These are phyloP conservation scores for Geotrichum restrictum DNA, from an alignment of 1,139 yeast species.

Conservation along the genomic window DNA sequence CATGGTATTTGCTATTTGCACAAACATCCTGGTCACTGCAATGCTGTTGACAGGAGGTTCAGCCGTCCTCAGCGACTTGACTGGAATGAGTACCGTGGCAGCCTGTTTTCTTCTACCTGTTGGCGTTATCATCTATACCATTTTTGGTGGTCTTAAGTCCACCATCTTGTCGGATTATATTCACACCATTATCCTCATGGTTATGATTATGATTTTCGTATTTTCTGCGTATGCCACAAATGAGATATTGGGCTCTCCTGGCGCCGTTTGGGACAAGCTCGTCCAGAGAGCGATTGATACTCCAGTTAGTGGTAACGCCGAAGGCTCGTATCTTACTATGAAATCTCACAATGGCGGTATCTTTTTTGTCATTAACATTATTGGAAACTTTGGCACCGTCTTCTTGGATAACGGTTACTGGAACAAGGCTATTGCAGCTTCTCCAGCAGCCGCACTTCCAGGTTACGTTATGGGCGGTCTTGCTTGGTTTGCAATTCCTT, in stretches of 20 bases:
- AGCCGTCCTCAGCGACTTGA: slow-evolving; percentile 67
- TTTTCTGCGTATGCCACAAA: slow-evolving; percentile 49
- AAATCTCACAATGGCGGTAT: slow-evolving; percentile 70
- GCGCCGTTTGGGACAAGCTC: slow-evolving; percentile 66
- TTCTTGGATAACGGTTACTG: slow-evolving; percentile 87
- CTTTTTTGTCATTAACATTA: slow-evolving; percentile 75
- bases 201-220: slow-evolving; percentile 39
- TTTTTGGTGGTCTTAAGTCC: slow-evolving; percentile 87
- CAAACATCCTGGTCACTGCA: slow-evolving; percentile 81
- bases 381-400: slow-evolving; percentile 87
- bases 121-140: slow-evolving; percentile 76
- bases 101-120: slow-evolving; percentile 76
- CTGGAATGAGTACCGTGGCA: slow-evolving; percentile 81
- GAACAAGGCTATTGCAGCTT: slow-evolving; percentile 78
- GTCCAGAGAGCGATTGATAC: slow-evolving; percentile 52
- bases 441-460: slow-evolving; percentile 81
- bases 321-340: slow-evolving; percentile 75
- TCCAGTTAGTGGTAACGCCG: slow-evolving; percentile 70
- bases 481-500: slow-evolving; percentile 89
- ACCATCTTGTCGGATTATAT: slow-evolving; percentile 84
- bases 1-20: slow-evolving; percentile 76
- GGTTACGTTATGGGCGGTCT: slow-evolving; percentile 89
- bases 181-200: slow-evolving; percentile 55
- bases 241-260: slow-evolving; percentile 69
- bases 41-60: slow-evolving; percentile 86